These are phyloP conservation scores for Tylopilus rubrobrunneus DNA, from an alignment of 768 basidiomycete species.

Conservation along the genomic window DNA sequence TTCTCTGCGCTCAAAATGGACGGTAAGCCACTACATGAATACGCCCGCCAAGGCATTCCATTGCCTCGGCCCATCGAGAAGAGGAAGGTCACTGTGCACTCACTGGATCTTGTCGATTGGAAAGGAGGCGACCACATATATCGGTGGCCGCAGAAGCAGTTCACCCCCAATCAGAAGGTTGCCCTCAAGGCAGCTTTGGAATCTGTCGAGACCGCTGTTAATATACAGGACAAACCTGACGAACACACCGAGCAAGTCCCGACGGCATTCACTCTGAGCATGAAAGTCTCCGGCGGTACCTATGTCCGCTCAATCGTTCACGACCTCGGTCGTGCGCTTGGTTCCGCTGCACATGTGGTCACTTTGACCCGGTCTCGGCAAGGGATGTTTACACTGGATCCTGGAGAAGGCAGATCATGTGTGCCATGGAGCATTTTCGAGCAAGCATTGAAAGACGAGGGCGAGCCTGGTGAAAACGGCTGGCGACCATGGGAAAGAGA, in stretches of 20 bases:
- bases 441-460: conserved; percentile 48
- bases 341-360: conserved; percentile 90
- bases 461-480: conserved; percentile 62
- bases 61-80: conserved; percentile 93
- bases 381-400: conserved; percentile 65
- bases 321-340: conserved; percentile 81
- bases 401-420: conserved; percentile 56
- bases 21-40: conserved; percentile 91
- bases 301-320: conserved; percentile 96
- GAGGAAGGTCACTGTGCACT: conserved; percentile 77
- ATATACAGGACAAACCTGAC: conserved; percentile 34
- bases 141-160: conserved; percentile 67
- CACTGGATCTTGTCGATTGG: conserved; percentile 77
- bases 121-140: conserved; percentile 71
- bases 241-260: conserved; percentile 42
- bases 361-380: conserved; percentile 87
- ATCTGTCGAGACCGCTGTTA: conserved; percentile 39
- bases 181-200: conserved; percentile 65
- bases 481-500: conserved; percentile 80
- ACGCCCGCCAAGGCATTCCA: conserved; percentile 86
- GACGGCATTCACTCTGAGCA: conserved; percentile 78
- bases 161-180: conserved; percentile 64
- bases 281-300: conserved; percentile 95
- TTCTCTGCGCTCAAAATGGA: conserved; percentile 99
- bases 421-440: conserved; percentile 74